Evolutionary conservation across 192 early-diverging fungal species (phyloP), one percentile per base, ranked within the genome.

Genomic region (Coemansia sp.): DNA sequence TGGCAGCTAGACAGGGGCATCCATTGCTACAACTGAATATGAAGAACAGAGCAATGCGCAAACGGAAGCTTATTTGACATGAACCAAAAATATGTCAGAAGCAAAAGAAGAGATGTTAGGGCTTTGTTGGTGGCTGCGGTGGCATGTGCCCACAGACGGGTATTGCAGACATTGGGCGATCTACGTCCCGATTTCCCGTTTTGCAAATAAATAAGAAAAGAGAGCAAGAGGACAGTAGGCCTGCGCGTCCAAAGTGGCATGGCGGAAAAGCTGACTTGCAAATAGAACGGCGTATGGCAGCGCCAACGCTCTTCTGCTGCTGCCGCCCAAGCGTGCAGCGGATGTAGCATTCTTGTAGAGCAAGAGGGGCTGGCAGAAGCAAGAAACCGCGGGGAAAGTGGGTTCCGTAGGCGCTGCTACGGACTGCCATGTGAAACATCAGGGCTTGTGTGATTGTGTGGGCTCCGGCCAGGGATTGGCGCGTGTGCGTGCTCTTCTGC

Each of bases 371-470:
- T 11, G 11, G 41, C 41, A 42, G 41, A 6, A 42, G 41, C 7
- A 15, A 45, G 43, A 45, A 15, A 45, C 43, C 10, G 43, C 43
- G 43, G 10, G 8, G 32, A 45, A 15, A 9, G 43, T 54, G 8
- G 51, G 51, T 22, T 54, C 51, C 51, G 51, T 54, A 15, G 43
- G 43, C 43, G 43, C 8, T 45, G 43, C 43, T 45, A 45, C 32
- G 32, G 43, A 45, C 43, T 52, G 51, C 26, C 57, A 59, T 59
- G 57, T 59, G 57, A 59, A 59, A 59, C 26, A 5, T 8, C 37
- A 59, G 15, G 19, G 32, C 32, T 32, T 32, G 32, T 32, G 55
- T 56, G 21, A n/a, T 10, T 22, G n/a, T 6, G 51, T 52, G 51
- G 13, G 8, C n/a, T 21, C 13, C 8, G 8, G 10, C 4, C 21